phyloP scores from a whole-genome alignment of 257 asterid genomes.

The Nicotiana obtusifolia region DNA sequence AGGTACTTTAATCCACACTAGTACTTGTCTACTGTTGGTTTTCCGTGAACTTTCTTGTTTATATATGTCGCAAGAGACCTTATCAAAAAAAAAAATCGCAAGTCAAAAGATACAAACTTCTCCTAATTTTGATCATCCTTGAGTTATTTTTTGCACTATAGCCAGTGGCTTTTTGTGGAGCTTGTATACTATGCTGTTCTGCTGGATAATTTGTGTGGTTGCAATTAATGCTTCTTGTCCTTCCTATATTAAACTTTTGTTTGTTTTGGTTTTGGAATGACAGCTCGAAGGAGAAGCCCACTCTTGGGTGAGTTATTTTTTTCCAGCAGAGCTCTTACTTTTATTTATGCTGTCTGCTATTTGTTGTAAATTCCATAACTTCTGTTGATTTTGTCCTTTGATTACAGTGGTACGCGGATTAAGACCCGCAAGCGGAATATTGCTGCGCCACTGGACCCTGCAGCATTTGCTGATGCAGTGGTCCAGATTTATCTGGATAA shows the following conservation, averaged over 20 bases:
- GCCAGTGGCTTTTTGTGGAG: background rate
- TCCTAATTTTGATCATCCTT: background rate
- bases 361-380: background rate
- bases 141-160: background rate
- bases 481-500: slow-evolving; percentile 99
- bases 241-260: background rate
- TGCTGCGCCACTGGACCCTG: slow-evolving; percentile 99
- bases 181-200: background rate
- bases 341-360: background rate
- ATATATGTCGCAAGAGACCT: background rate
- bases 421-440: slow-evolving; percentile 99
- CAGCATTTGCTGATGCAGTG: slow-evolving; percentile 99
- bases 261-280: slow-evolving; percentile 20
- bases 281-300: slow-evolving; percentile 99
- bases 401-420: slow-evolving; percentile 98
- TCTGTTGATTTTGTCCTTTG: slow-evolving; percentile 12
- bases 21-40: background rate
- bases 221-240: background rate
- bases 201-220: background rate
- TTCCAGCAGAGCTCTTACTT: background rate
- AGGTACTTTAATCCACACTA: background rate
- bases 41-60: background rate
- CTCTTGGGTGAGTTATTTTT: slow-evolving; percentile 75
- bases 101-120: background rate
- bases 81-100: no score